Evolutionary conservation across 1,284 basidiomycete genomes (phyloP).

Genomic region (Leccinum laetum): DNA sequence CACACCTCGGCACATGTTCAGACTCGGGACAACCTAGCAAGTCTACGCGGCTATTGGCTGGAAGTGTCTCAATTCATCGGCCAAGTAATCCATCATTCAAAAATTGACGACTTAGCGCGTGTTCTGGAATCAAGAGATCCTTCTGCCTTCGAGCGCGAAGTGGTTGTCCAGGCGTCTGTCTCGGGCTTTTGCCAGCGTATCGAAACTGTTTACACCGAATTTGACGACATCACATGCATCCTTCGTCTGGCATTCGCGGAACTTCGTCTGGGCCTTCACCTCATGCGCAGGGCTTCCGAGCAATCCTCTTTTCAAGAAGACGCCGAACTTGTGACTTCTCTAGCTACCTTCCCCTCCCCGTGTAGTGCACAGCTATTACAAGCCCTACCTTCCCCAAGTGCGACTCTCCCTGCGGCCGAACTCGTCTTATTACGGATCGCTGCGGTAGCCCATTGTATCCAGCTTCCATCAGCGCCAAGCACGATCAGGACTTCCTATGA

Average conservation of each 20-base stretch:
- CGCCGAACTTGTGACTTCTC: conserved; percentile 27
- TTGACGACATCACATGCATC: conserved; percentile 70
- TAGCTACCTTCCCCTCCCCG: conserved; percentile 60
- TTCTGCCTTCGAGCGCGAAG: conserved; percentile 49
- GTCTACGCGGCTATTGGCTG: conserved; percentile 78
- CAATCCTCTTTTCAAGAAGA: conserved; percentile 12
- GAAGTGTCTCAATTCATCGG: conserved; percentile 75
- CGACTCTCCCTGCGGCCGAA: conserved; percentile 27
- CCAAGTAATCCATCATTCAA: conserved; percentile 52
- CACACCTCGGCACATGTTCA: conserved; percentile 30
- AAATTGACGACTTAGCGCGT: conserved; percentile 42
- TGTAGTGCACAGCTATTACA: conserved; percentile 41
- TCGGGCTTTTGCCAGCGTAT: conserved; percentile 63
- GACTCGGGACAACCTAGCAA: conserved; percentile 49
- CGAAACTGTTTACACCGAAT: conserved; percentile 55
- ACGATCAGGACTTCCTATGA: conserved; percentile 62
- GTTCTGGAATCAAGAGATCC: conserved; percentile 37
- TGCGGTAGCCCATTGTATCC: conserved; percentile 38
- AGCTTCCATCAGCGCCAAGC: conserved; percentile 29
- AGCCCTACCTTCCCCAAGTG: conserved; percentile 2
- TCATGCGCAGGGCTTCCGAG: conserved; percentile 37
- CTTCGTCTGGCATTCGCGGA: conserved; percentile 67
- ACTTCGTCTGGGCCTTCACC: conserved; percentile 76
- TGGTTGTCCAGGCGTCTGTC: conserved; percentile 66
- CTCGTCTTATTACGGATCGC: conserved; percentile 53